phyloP scores from a whole-genome alignment of 2,329 filamentous ascomycete species.

The Fusarium paranaense region DNA sequence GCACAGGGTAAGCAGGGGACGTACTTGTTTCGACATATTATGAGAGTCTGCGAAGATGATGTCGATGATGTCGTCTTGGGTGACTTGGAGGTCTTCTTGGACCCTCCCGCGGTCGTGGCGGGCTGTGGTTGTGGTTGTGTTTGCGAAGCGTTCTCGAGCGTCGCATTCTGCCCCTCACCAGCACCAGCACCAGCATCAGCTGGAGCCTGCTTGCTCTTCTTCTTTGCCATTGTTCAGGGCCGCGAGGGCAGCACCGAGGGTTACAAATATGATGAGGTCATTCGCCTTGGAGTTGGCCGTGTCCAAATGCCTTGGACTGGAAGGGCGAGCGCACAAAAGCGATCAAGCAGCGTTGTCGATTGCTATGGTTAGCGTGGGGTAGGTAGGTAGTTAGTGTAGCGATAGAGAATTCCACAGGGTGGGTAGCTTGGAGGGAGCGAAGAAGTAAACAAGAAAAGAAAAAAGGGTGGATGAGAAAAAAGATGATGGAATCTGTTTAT shows the following conservation, averaged over 20 bases:
- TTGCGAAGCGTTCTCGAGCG: conserved; percentile 12
- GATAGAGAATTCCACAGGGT: conserved; percentile 20
- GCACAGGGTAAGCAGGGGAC: conserved; percentile 45
- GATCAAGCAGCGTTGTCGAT: conserved; percentile 18
- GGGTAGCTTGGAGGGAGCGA: conserved; percentile 19
- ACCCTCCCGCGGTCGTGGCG: conserved; percentile 7
- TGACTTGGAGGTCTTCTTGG: conserved; percentile 28
- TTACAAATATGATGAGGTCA: conserved; percentile 1
- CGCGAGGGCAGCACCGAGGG: conserved; percentile 2
- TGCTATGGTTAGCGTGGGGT: conserved; percentile 33
- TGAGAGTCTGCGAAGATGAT: conserved; percentile 31
- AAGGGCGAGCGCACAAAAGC: conserved; percentile 11
- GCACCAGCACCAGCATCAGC: conserved; percentile 41
- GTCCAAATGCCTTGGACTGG: not conserved
- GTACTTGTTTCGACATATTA: conserved; percentile 74
- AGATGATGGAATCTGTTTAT: not conserved
- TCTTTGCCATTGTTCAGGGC: conserved; percentile 56
- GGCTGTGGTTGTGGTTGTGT: conserved; percentile 20
- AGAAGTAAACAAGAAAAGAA: not conserved
- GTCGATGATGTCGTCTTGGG: conserved; percentile 15
- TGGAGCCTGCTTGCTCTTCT: conserved; percentile 65
- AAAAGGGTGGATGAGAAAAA: not conserved
- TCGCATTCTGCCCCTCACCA: conserved; percentile 29
- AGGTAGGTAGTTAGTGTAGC: conserved; percentile 28
- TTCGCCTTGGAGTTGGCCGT: not conserved